phyloP scores from a whole-genome alignment of 352 stramenopile genomes.

The Globisporangium perplexum region DNA sequence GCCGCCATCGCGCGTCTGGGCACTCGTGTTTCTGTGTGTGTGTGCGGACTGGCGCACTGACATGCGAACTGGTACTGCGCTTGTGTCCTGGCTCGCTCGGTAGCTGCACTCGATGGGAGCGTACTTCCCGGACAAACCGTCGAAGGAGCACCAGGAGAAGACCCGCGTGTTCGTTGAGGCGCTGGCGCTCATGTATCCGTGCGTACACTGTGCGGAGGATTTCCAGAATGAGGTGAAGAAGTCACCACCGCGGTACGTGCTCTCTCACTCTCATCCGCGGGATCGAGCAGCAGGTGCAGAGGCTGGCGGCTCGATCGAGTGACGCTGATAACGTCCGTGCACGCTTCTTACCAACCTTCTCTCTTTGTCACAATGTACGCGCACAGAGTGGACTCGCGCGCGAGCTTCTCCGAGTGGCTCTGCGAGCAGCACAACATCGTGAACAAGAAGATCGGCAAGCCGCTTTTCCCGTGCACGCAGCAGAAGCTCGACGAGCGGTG shows the following conservation, averaged over 20 bases:
- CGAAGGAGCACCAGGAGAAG: slow-evolving; percentile 83
- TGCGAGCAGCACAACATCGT: slow-evolving; percentile 98
- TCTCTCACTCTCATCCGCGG: no score
- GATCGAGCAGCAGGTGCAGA: no score
- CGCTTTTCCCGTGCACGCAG: slow-evolving; percentile 91
- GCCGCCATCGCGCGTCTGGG: background rate
- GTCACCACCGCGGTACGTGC: slow-evolving; percentile 86
- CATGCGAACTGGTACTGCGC: no score
- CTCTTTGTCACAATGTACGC: background rate
- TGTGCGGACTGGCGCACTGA: background rate
- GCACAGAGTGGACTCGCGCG: slow-evolving; percentile 84
- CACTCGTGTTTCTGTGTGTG: background rate
- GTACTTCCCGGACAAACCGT: slow-evolving; percentile 96
- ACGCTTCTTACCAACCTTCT: background rate
- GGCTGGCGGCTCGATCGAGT: no score
- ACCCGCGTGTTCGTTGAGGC: slow-evolving; percentile 89
- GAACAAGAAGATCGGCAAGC: slow-evolving; percentile 96
- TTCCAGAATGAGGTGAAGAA: slow-evolving; percentile 94
- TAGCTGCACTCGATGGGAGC: slow-evolving; percentile 92
- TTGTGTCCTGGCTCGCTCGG: background rate
- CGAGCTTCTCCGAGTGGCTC: slow-evolving; percentile 93
- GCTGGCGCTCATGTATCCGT: slow-evolving; percentile 91
- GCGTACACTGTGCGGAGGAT: slow-evolving; percentile 92
- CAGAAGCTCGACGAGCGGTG: slow-evolving; percentile 93
- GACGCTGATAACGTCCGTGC: background rate